These are phyloP conservation scores for Apiotrichum porosum DNA, from an alignment of 1,284 basidiomycete genomes.

Conservation along the genomic window DNA sequence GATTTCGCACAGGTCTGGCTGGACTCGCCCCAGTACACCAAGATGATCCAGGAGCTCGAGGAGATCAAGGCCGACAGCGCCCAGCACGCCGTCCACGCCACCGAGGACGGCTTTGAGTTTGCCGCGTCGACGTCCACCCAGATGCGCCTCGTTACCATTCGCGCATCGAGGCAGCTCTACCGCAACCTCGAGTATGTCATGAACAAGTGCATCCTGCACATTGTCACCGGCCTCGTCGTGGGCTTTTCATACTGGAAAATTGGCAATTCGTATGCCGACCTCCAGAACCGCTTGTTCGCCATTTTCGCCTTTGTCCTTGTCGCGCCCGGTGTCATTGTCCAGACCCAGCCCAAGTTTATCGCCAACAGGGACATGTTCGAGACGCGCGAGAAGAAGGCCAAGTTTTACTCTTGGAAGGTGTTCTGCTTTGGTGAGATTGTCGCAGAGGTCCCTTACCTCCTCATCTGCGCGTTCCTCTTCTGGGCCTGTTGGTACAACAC, in stretches of 20 bases:
- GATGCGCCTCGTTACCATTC: constrained; percentile 33
- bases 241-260: constrained; percentile 45
- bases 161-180: constrained; percentile 37
- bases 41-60: constrained; percentile 48
- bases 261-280: constrained; percentile 21
- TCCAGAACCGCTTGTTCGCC: constrained; percentile 17
- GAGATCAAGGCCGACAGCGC: constrained; percentile 25
- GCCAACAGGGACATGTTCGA: constrained; percentile 47
- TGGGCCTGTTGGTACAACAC: constrained; percentile 15
- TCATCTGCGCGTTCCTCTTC: constrained; percentile 34
- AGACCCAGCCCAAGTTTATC: constrained; percentile 48
- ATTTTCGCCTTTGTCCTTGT: constrained; percentile 47
- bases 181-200: constrained; percentile 43
- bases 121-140: constrained; percentile 36
- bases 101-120: constrained; percentile 34
- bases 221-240: constrained; percentile 38
- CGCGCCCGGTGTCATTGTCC: constrained; percentile 44
- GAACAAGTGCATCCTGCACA: constrained; percentile 42
- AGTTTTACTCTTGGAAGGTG: constrained; percentile 45
- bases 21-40: constrained; percentile 48
- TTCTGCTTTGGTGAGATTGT: constrained; percentile 35
- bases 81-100: neutral
- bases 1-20: constrained; percentile 73
- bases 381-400: constrained; percentile 44
- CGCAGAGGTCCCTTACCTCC: constrained; percentile 42